These are phyloP conservation scores for Smallanthus sonchifolius DNA, from an alignment of 129 eudicot genomes.

Conservation along the genomic window DNA sequence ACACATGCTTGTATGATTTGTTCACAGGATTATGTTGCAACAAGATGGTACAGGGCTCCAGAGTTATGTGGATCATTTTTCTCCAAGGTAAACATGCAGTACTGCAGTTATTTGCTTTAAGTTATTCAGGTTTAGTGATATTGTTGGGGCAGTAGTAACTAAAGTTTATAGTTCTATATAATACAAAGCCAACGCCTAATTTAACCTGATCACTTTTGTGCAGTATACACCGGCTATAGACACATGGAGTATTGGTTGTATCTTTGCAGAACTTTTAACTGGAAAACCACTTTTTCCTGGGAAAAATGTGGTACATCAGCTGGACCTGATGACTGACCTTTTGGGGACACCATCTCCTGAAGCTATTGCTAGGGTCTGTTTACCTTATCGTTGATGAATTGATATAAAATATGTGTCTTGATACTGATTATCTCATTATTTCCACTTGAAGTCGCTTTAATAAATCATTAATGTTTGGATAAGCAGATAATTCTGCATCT, in stretches of 20 bases:
- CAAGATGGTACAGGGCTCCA: conserved; percentile 99
- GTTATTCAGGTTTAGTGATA: not conserved
- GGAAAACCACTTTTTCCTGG: conserved; percentile 96
- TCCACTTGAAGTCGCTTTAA: not conserved
- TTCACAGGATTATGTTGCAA: conserved; percentile 88
- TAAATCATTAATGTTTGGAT: not conserved
- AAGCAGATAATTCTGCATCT: not conserved
- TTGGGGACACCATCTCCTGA: conserved; percentile 94
- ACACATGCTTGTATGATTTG: not conserved
- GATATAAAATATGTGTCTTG: not conserved
- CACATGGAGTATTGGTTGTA: conserved; percentile 98
- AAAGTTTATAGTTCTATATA: not conserved
- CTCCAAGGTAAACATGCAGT: conserved; percentile 60
- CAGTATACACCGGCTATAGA: conserved; percentile 99
- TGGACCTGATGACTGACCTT: conserved; percentile 91
- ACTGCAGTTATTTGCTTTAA: not conserved
- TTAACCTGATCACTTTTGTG: conserved; percentile 12
- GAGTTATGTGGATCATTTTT: conserved; percentile 95
- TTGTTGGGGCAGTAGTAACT: not conserved
- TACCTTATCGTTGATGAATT: not conserved
- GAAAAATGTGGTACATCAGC: conserved; percentile 89
- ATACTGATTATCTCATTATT: not conserved
- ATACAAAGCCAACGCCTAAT: not conserved
- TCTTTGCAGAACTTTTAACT: conserved; percentile 89
- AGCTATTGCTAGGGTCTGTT: conserved; percentile 80